Evolutionary conservation across 2,329 filamentous ascomycete species (phyloP), one percentile per base, ranked within the genome.

Genomic region (Gaeumannomyces sp.): DNA sequence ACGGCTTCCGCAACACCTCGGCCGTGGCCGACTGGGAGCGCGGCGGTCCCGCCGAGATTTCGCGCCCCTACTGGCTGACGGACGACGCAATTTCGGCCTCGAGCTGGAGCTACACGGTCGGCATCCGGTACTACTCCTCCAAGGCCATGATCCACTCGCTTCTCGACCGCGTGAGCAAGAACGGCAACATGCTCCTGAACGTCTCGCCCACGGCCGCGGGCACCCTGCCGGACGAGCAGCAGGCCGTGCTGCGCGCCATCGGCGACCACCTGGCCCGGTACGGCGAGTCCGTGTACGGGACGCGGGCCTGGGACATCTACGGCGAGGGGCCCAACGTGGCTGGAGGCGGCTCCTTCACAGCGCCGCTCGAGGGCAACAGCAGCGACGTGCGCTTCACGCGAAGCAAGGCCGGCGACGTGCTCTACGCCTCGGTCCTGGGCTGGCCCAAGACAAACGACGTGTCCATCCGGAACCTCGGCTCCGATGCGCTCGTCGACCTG

Each of bases 151-250:
- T 63, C 53, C 50, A 63, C 50, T 63, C 61, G 25, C 76, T 85
- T 0, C 76, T 84, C 4, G 82, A 85, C 66, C 83, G 84, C 67
- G 77, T 82, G 0, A 76, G 76, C 65, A 85, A 84, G 71, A 84
- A 85, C 64, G 83, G 83, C 0, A 86, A 86, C 67, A 76, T 86
- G 63, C 68, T 87, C 62, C 76, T 86, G 0, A 81, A 87, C 65
- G 76, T 86, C 53, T 84, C 84, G 0, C 85, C 85, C 0, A 76
- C 70, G 22, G 82, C 82, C 2, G 78, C 86, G 67, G 84, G 85
- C 0, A 80, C 76, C 0, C 82, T 88, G 38, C 74, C 83, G 3
- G 76, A 81, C 7, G 72, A 78, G 2, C 82, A 85, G 71, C 72
- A 78, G 56, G 71, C 75, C 0, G 78, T 80, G 67, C 72, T 88